Percentiles rank a stretch among this genome's conserved stretches.
phyloP scores from a whole-genome alignment of 2,329 filamentous ascomycete species.

The Colletotrichum viniferum region DNA sequence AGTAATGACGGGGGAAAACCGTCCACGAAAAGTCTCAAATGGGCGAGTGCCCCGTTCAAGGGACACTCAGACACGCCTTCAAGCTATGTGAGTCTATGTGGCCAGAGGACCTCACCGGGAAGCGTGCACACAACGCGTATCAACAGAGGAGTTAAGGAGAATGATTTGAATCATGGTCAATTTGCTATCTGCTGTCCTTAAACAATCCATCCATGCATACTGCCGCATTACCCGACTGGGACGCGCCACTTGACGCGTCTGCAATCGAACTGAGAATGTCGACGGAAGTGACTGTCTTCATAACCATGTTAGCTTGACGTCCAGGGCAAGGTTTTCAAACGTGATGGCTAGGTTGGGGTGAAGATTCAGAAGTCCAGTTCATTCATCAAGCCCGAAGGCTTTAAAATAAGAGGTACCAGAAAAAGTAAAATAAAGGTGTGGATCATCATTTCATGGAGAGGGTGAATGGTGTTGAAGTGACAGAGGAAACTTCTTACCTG shows the following conservation, averaged over 20 bases:
- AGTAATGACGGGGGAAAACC: background rate
- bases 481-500: slow-evolving; percentile 36
- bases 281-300: background rate
- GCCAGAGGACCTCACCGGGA: background rate
- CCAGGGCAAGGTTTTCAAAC: background rate
- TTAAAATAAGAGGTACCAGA: slow-evolving; percentile 99
- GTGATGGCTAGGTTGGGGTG: background rate
- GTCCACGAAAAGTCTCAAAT: background rate
- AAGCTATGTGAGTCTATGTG: background rate
- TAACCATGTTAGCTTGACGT: background rate
- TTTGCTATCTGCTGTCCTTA: background rate
- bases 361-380: slow-evolving; percentile 82
- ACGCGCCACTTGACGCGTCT: background rate
- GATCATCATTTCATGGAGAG: slow-evolving; percentile 71
- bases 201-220: background rate
- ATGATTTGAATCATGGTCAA: background rate
- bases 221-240: background rate
- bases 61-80: background rate
- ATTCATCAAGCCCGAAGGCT: slow-evolving; percentile 74
- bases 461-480: background rate
- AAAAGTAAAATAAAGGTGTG: slow-evolving; percentile 64
- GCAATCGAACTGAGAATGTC: background rate
- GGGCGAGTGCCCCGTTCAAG: background rate
- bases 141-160: background rate
- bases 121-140: background rate